A percentile compares a stretch with the other conserved stretches of the same genome.
Conservation (phyloP, 169 alveolate species). For the Fabrea salina region DNA sequence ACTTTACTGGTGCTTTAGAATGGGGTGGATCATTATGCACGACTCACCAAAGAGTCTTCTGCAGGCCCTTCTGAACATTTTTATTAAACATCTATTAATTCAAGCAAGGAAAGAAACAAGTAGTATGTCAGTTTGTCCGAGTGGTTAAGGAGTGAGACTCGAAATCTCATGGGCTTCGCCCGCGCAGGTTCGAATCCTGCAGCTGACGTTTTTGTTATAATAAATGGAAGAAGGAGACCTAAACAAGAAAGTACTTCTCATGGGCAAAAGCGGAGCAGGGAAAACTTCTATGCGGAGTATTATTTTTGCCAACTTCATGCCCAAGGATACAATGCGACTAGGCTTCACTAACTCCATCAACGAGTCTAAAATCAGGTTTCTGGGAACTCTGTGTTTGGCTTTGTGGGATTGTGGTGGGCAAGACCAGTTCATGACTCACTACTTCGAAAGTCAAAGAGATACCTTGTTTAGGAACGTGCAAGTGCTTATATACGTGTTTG, state of each 20-base stretch:
- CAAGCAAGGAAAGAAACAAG: too few species aligned
- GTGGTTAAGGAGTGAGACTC: conserved; percentile 95
- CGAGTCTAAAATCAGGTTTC: conserved; percentile 84
- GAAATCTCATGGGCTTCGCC: conserved; percentile 97
- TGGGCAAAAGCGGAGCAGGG: conserved; percentile 94
- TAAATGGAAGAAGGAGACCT: conserved; percentile 29
- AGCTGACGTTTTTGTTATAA: conserved; percentile 81
- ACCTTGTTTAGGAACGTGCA: conserved; percentile 86
- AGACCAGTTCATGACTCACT: conserved; percentile 92
- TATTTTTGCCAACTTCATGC: conserved; percentile 93
- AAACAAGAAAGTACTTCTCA: conserved; percentile 80
- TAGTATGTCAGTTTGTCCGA: conserved; percentile 78
- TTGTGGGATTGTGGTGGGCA: conserved; percentile 97
- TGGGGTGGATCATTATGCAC: background rate
- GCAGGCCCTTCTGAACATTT: background rate
- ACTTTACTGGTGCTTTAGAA: background rate
- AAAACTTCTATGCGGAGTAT: conserved; percentile 93
- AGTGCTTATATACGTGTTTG: conserved; percentile 91
- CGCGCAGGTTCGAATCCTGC: conserved; percentile 99
- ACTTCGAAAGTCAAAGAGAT: conserved; percentile 89
- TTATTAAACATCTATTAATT: background rate
- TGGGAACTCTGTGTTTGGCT: conserved; percentile 88
- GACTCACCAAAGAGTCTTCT: background rate
- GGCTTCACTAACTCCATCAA: conserved; percentile 82
- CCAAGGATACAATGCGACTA: conserved; percentile 84